These are phyloP conservation scores for Geotrichum carabidarum DNA, from an alignment of 1,139 yeast species.

Conservation along the genomic window DNA sequence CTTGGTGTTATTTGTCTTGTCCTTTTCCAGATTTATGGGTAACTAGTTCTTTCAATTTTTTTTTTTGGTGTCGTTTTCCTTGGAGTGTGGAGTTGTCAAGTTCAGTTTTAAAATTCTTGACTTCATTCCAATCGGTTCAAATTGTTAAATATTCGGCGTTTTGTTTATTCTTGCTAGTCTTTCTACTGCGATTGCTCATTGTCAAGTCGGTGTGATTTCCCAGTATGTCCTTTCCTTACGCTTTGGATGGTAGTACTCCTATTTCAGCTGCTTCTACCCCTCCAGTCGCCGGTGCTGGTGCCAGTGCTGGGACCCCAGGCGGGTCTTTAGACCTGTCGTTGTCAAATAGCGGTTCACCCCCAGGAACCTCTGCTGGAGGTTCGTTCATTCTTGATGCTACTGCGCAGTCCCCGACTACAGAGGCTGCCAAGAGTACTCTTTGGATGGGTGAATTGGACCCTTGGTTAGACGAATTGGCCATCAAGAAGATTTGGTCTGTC, in stretches of 20 bases:
- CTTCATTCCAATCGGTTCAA: background rate
- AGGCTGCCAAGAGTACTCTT: conserved; percentile 38
- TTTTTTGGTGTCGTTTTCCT: background rate
- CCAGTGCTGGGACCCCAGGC: background rate
- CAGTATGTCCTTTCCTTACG: background rate
- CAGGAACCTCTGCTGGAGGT: background rate
- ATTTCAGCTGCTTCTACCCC: background rate
- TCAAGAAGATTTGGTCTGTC: conserved; percentile 61
- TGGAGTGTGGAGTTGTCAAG: background rate
- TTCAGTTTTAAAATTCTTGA: background rate
- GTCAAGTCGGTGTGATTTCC: background rate
- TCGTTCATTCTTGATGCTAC: background rate
- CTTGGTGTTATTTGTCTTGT: conserved; percentile 5
- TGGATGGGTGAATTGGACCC: conserved; percentile 98
- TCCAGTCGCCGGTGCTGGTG: background rate
- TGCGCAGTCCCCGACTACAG: conserved; percentile 4
- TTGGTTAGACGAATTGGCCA: conserved; percentile 68
- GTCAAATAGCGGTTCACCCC: background rate
- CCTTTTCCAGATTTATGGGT: background rate
- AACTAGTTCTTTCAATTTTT: background rate
- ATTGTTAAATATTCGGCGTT: background rate
- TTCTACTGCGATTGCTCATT: background rate
- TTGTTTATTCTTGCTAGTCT: background rate
- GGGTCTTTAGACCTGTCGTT: background rate
- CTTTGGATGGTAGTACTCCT: conserved; percentile 3